Evolutionary conservation across 352 stramenopile genomes (phyloP).

Genomic region (Pythium periplocum): DNA sequence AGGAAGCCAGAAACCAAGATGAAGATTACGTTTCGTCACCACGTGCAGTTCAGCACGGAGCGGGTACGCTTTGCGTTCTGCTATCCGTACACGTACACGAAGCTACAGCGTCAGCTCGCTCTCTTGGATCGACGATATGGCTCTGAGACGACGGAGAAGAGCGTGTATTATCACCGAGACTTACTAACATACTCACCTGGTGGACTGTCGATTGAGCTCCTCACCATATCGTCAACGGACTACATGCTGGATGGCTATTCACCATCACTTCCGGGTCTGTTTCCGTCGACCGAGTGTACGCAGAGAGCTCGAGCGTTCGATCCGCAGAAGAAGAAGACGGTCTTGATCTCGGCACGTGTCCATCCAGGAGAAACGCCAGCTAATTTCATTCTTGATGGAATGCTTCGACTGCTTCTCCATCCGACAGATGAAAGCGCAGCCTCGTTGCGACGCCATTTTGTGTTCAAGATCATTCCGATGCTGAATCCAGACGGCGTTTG

Average conservation of each 20-base stretch:
- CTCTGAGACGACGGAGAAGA: slow-evolving; percentile 1
- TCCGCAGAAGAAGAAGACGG: slow-evolving; percentile 24
- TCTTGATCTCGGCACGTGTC: slow-evolving; percentile 68
- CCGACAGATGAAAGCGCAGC: slow-evolving; percentile 40
- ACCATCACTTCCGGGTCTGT: slow-evolving; percentile 2
- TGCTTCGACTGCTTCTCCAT: slow-evolving; percentile 42
- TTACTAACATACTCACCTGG: slow-evolving; percentile 51
- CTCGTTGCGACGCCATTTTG: slow-evolving; percentile 45
- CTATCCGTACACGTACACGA: slow-evolving; percentile 66
- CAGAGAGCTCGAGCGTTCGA: slow-evolving; percentile 15
- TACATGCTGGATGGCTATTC: not conserved
- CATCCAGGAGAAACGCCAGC: slow-evolving; percentile 81
- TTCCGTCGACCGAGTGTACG: not conserved
- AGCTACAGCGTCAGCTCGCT: slow-evolving; percentile 45
- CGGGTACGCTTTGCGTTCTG: slow-evolving; percentile 67
- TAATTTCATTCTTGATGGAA: slow-evolving; percentile 65
- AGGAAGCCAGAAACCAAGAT: slow-evolving; percentile 36
- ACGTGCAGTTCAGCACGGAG: slow-evolving; percentile 28
- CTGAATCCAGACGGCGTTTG: slow-evolving; percentile 86
- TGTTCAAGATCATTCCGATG: slow-evolving; percentile 82
- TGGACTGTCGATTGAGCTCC: slow-evolving; percentile 53
- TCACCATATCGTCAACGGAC: slow-evolving; percentile 44
- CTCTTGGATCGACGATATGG: slow-evolving; percentile 21
- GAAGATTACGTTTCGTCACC: slow-evolving; percentile 40
- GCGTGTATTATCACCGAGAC: slow-evolving; percentile 73